These are phyloP conservation scores for Penicillium sp. DNA, from an alignment of 2,329 filamentous ascomycete genomes.

Conservation along the genomic window DNA sequence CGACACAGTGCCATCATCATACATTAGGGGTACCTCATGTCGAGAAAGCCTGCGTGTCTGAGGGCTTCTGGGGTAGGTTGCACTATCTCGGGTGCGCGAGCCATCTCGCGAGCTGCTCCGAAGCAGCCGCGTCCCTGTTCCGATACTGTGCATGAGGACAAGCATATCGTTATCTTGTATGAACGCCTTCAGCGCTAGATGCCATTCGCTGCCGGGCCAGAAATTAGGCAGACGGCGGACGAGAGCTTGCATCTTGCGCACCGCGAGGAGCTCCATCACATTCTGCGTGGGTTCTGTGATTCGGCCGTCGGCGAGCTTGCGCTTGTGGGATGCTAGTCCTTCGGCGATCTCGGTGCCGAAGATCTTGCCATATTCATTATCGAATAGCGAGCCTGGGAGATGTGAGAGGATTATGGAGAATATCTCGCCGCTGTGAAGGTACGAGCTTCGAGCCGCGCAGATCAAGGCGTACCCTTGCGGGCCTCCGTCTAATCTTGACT, in stretches of 20 bases:
- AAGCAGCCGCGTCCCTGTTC: background rate
- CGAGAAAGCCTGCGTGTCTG: background rate
- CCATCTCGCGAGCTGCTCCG: background rate
- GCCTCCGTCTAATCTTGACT: background rate
- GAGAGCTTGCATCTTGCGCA: slow-evolving; percentile 7
- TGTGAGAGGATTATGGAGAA: background rate
- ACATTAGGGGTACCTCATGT: background rate
- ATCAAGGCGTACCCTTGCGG: background rate
- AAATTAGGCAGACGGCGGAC: background rate
- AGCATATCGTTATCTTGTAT: background rate
- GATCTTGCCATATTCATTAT: slow-evolving; percentile 2
- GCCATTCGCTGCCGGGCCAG: slow-evolving; percentile 3
- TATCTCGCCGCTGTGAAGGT: background rate
- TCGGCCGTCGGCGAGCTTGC: background rate
- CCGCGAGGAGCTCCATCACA: background rate
- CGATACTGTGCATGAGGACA: background rate
- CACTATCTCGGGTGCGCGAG: background rate
- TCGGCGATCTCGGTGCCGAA: slow-evolving; percentile 5
- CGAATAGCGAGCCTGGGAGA: background rate
- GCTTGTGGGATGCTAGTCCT: background rate
- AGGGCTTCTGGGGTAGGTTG: background rate
- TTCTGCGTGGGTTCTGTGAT: background rate
- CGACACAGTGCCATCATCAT: background rate
- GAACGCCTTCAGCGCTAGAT: background rate
- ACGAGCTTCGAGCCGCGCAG: slow-evolving; percentile 1